Evolutionary conservation across 192 early-diverging fungal genomes (phyloP).

Genomic region (Podochytrium sp.): DNA sequence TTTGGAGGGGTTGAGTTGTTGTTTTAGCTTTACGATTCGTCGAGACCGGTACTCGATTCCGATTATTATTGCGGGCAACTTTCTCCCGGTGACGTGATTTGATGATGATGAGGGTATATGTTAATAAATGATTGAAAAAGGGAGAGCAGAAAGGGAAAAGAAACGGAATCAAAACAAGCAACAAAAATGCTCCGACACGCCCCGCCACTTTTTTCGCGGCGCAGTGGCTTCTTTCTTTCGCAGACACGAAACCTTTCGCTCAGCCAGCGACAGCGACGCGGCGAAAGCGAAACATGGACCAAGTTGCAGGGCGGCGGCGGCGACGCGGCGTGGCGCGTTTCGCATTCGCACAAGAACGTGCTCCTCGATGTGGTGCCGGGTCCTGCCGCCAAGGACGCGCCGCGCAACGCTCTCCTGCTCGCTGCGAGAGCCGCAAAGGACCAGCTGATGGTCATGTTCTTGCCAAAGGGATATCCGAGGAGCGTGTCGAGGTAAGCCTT

Average conservation of each 20-base stretch:
- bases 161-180: too few relatives aligned
- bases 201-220: too few relatives aligned
- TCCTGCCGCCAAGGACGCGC: neutral
- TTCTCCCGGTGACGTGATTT: conserved; percentile 11
- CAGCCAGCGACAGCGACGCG: neutral
- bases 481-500: conserved; percentile 71
- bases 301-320: too few relatives aligned
- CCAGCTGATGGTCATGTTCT: conserved; percentile 54
- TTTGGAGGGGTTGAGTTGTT: conserved; percentile 60
- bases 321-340: neutral
- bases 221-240: too few relatives aligned
- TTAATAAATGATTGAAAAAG: too few relatives aligned
- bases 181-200: too few relatives aligned
- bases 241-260: neutral
- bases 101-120: too few relatives aligned
- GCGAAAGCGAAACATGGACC: conserved; percentile 14
- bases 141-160: too few relatives aligned
- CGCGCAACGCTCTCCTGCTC: neutral
- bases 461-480: conserved; percentile 76
- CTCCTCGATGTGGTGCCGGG: too few relatives aligned
- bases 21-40: conserved; percentile 95
- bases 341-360: too few relatives aligned
- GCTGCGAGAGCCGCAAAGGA: neutral
- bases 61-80: conserved; percentile 44
- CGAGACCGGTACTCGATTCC: conserved; percentile 94